Conservation (phyloP, 108 stramenopile species). For the Conticribra weissflogii region DNA sequence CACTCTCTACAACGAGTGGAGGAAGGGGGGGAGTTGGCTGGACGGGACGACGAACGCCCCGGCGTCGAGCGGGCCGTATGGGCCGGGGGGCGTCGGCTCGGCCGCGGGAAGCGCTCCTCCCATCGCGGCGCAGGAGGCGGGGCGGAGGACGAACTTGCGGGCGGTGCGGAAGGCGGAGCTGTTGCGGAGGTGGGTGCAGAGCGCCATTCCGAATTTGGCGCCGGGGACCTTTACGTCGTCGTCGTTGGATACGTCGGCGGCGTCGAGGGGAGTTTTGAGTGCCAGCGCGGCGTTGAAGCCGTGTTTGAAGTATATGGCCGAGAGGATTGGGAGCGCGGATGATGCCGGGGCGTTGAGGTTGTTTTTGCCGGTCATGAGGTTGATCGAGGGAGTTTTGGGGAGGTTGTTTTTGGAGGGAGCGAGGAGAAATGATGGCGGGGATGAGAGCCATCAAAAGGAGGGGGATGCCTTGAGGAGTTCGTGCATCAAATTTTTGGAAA, state of each 20-base stretch:
- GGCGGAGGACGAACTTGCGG: constrained; percentile 53
- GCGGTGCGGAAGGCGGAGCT: constrained; percentile 71
- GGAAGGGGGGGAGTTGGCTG: constrained; percentile 75
- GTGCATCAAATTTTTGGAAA: constrained; percentile 90
- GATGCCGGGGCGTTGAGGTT: constrained; percentile 80
- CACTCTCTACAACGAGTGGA: constrained; percentile 65
- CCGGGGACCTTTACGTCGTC: constrained; percentile 77
- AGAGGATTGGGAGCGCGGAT: constrained; percentile 74
- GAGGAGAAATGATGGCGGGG: constrained; percentile 4
- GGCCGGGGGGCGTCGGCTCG: constrained; percentile 32
- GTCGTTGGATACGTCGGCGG: constrained; percentile 59
- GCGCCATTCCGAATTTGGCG: constrained; percentile 61
- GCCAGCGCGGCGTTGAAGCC: constrained; percentile 79
- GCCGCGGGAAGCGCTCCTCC: constrained; percentile 18
- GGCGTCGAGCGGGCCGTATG: constrained; percentile 54
- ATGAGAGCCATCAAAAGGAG: constrained; percentile 8
- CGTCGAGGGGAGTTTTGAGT: constrained; percentile 71
- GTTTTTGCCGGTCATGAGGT: constrained; percentile 84
- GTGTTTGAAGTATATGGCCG: constrained; percentile 74
- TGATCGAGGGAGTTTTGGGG: constrained; percentile 77
- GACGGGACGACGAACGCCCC: constrained; percentile 46
- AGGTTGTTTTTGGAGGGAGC: constrained; percentile 42
- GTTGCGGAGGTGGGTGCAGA: constrained; percentile 78
- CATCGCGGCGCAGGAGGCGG: constrained; percentile 20
- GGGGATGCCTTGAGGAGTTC: constrained; percentile 74